Evolutionary conservation across 2,329 filamentous ascomycete species (phyloP), one percentile per base, ranked within the genome.

Genomic region (Fusarium hainanense): DNA sequence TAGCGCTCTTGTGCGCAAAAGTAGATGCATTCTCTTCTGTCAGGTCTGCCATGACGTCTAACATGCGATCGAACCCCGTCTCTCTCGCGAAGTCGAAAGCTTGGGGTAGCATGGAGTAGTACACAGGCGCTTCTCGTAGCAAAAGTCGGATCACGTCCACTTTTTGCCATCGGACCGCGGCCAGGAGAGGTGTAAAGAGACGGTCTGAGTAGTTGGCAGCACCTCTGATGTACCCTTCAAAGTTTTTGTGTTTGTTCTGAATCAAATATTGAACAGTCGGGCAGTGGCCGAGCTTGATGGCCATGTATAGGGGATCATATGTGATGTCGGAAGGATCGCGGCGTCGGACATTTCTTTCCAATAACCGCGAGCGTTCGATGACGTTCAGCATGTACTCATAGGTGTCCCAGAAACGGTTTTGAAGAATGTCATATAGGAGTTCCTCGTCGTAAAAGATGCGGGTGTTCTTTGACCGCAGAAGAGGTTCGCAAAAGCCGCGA

Each of bases 301-400:
- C 74, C 10, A 77, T 69, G 21, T 71, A 75, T 11, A 78, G 60
- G 1, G 75, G 75, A 25, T 78, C 64, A n/a, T 69, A 71, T 4
- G 76, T 77, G 7, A 78, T 63, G 32, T 78, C 75, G 11, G 67
- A 30, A 14, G 70, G 63, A 9, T 72, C 67, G 3, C 55, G 48
- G 23, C 67, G 58, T 8, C 63, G 59, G 12, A 63, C 21, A 4
- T 66, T 42, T 5, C 42, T 28, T 8, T 52, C 34, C 18, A 58
- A 47, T 11, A 58, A 58, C 14, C 50, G 68, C 5, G 76, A 77
- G 44, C 77, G 70, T 8, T 75, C 71, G 10, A 74, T 63, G 7
- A 76, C 65, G 10, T 73, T 75, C 4, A 78, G 54, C 18, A 77
- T 58, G 46, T 78, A 78, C 20, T 72, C 66, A 37, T 74, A 78